Percentiles rank a stretch among this genome's conserved stretches.
phyloP scores from a whole-genome alignment of 148 eudicot genomes.

The Persicaria tinctoria region DNA sequence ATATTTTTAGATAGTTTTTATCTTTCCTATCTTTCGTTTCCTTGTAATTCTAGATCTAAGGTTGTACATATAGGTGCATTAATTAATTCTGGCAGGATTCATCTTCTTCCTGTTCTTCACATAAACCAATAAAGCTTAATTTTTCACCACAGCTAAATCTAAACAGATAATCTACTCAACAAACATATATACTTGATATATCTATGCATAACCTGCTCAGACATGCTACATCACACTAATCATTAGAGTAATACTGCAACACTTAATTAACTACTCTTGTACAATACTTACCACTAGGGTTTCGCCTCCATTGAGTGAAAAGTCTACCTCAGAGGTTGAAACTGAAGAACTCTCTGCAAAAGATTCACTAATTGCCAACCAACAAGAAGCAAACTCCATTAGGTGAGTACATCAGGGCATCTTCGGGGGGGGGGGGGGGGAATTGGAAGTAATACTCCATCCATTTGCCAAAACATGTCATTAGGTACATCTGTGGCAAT shows the following conservation, averaged over 20 bases:
- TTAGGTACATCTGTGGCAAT: too few species aligned
- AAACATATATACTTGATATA: neutral
- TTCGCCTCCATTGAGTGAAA: constrained; percentile 70
- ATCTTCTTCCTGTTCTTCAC: too few species aligned
- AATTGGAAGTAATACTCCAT: neutral
- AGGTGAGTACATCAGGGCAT: neutral
- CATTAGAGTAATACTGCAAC: neutral
- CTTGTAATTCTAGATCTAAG: too few species aligned
- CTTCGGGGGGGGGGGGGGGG: neutral
- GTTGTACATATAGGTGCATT: too few species aligned
- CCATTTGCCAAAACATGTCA: too few species aligned
- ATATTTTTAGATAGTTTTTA: too few species aligned
- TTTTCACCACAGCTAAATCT: neutral
- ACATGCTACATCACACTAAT: neutral
- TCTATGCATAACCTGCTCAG: neutral
- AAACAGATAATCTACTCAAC: neutral
- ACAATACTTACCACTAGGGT: constrained; percentile 58
- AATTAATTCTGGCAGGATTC: too few species aligned
- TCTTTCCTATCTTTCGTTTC: too few species aligned
- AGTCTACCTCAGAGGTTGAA: constrained; percentile 59
- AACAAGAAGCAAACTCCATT: constrained; percentile 9
- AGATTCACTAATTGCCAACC: constrained; percentile 39
- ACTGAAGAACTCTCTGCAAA: constrained; percentile 42
- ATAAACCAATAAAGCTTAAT: too few species aligned
- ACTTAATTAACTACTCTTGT: constrained; percentile 6